Conservation (phyloP, 441 rosid genomes). For the Brassica hybrid region DNA sequence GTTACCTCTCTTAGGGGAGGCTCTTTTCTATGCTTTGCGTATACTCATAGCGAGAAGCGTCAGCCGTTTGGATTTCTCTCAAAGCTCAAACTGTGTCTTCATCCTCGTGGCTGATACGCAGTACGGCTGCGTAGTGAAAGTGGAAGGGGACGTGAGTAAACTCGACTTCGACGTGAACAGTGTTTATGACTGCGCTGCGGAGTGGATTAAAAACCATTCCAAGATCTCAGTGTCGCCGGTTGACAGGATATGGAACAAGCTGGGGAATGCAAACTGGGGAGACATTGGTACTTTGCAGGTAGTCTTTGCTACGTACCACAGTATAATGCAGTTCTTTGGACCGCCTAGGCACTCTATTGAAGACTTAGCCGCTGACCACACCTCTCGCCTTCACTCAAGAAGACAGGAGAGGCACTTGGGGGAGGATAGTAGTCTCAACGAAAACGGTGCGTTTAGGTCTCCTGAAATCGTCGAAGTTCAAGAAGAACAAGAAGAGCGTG, state of each 20-base stretch:
- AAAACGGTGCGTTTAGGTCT: constrained; percentile 64
- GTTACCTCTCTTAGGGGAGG: constrained; percentile 67
- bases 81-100: constrained; percentile 61
- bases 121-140: constrained; percentile 80
- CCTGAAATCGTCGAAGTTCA: constrained; percentile 94
- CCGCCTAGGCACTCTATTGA: constrained; percentile 84
- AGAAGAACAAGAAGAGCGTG: constrained; percentile 64
- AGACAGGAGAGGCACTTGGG: constrained; percentile 82
- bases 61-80: constrained; percentile 61
- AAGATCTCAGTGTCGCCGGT: constrained; percentile 73
- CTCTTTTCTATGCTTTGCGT: constrained; percentile 81
- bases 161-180: constrained; percentile 75
- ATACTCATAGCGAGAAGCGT: constrained; percentile 74
- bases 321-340: constrained; percentile 82
- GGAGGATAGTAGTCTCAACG: constrained; percentile 60
- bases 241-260: constrained; percentile 93
- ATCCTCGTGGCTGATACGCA: constrained; percentile 87
- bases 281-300: constrained; percentile 88
- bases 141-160: constrained; percentile 89
- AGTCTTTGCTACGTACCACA: constrained; percentile 84
- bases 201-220: constrained; percentile 75
- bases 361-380: constrained; percentile 93
- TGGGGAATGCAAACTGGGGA: constrained; percentile 96
- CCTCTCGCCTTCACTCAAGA: constrained; percentile 86
- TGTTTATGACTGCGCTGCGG: constrained; percentile 72